A percentile compares a stretch with the other conserved stretches of the same genome.
These are phyloP conservation scores for Kernera saxatilis DNA, from an alignment of 345 rosid species.

Conservation along the genomic window DNA sequence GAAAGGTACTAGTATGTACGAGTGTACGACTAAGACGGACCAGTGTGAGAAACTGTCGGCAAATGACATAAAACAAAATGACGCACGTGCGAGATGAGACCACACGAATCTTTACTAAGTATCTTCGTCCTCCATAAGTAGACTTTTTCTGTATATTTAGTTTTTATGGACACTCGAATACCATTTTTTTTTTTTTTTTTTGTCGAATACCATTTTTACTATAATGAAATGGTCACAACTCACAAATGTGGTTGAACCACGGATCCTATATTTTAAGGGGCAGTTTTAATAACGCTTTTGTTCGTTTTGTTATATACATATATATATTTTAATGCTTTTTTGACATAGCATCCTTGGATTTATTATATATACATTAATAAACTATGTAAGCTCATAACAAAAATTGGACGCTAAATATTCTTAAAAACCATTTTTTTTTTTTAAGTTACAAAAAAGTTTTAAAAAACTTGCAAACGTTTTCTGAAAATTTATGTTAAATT, in stretches of 20 bases:
- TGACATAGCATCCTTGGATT: too few species aligned
- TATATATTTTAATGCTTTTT: too few species aligned
- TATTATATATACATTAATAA: too few species aligned
- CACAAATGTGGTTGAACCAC: background rate
- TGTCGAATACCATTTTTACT: background rate
- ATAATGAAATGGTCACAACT: background rate
- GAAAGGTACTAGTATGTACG: slow-evolving; percentile 25
- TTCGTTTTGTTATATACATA: too few species aligned
- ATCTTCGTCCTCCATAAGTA: background rate
- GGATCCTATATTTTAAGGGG: background rate
- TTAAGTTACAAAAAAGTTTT: too few species aligned
- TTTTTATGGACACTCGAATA: background rate
- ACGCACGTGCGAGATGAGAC: slow-evolving; percentile 16
- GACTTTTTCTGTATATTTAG: background rate
- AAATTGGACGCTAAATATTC: too few species aligned
- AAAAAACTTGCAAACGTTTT: too few species aligned
- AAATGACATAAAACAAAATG: slow-evolving; percentile 9
- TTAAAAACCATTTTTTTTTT: too few species aligned
- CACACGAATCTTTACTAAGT: slow-evolving; percentile 15
- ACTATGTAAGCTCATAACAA: too few species aligned
- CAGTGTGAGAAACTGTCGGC: slow-evolving; percentile 23
- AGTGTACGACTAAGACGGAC: slow-evolving; percentile 25
- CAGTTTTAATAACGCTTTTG: too few species aligned
- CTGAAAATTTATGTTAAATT: too few species aligned
- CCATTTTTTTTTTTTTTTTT: too few species aligned